A percentile compares a stretch with the other conserved stretches of the same genome.
Conservation (phyloP, 148 eudicot genomes). For the Cornus suecica region DNA sequence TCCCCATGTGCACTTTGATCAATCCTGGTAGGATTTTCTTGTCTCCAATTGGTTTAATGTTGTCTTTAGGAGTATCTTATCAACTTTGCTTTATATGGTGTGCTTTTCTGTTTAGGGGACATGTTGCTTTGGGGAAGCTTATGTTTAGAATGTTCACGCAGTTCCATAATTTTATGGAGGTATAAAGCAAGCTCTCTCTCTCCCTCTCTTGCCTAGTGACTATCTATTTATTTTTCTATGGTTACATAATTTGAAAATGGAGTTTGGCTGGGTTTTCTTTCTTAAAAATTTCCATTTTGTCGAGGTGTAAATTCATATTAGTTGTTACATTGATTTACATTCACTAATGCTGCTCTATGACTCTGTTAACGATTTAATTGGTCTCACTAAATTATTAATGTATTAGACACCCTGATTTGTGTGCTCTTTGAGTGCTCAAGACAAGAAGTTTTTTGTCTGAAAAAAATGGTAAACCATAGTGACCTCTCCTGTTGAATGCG, state of each 20-base stretch:
- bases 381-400: no score
- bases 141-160: slow-evolving; percentile 77
- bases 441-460: no score
- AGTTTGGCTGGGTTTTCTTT: slow-evolving; percentile 2
- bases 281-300: not conserved
- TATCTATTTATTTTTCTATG: not conserved
- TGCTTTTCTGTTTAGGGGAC: slow-evolving; percentile 58
- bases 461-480: no score
- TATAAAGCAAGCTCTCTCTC: slow-evolving; percentile 11
- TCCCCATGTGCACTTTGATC: slow-evolving; percentile 94
- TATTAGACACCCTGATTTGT: no score
- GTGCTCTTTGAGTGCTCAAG: no score
- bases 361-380: no score
- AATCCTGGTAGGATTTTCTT: slow-evolving; percentile 62
- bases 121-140: slow-evolving; percentile 55
- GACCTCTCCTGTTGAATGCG: no score
- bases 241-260: not conserved
- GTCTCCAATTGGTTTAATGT: not conserved
- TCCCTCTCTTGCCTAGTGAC: not conserved
- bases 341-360: no score
- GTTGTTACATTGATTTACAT: no score
- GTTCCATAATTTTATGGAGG: slow-evolving; percentile 86
- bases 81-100: not conserved
- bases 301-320: not conserved
- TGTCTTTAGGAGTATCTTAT: slow-evolving; percentile 8